phyloP scores from a whole-genome alignment of 495 filamentous ascomycete species.

The Amphirosellinia nigrospora region DNA sequence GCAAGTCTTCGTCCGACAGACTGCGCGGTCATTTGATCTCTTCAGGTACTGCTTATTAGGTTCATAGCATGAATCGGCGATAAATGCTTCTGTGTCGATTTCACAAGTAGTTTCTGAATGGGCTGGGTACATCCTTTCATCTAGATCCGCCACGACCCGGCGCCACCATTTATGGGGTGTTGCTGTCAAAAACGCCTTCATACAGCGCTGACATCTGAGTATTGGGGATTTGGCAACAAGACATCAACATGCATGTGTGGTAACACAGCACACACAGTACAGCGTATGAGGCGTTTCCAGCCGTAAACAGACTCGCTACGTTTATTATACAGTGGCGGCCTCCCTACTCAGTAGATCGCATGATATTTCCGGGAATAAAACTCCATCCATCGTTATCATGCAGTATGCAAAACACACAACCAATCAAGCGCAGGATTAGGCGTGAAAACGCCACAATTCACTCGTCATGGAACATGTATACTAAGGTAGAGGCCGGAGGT shows the following conservation, averaged over 20 bases:
- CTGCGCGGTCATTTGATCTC: constrained; percentile 13
- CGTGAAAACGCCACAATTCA: not conserved
- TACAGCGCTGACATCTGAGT: not conserved
- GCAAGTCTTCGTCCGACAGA: constrained; percentile 3
- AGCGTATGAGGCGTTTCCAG: constrained; percentile 11
- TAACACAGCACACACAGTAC: not conserved
- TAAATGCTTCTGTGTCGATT: not conserved
- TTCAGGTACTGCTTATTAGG: not conserved
- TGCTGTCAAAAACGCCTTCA: constrained; percentile 1
- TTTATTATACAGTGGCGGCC: not conserved
- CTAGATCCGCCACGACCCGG: not conserved
- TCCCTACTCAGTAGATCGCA: not conserved
- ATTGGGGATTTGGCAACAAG: not conserved
- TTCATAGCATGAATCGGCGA: constrained; percentile 14
- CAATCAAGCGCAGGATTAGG: not conserved
- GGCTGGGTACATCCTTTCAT: not conserved
- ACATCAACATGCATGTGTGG: not conserved
- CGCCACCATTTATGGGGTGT: not conserved
- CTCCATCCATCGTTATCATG: not conserved
- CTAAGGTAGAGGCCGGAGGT: not conserved
- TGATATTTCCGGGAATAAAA: constrained; percentile 5
- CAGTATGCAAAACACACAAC: constrained; percentile 1
- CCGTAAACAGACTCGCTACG: not conserved
- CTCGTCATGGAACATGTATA: not conserved
- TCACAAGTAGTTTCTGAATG: not conserved